phyloP scores from a whole-genome alignment of 805 yeast genomes.

The Starmerella tilneyi region DNA sequence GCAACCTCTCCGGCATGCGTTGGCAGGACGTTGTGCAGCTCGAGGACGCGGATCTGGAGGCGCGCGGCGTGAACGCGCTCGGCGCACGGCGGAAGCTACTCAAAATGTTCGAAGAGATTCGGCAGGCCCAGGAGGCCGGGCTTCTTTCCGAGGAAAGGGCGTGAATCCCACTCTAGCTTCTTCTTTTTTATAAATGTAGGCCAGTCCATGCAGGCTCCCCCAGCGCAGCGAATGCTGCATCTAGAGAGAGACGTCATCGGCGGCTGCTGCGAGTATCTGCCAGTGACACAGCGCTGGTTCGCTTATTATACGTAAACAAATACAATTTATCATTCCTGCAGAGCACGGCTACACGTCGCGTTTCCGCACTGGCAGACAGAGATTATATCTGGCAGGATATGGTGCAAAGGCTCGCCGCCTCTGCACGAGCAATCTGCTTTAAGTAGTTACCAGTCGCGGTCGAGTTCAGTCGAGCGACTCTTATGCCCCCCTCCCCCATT shows the following conservation, averaged over 20 bases:
- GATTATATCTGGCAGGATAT: too few species aligned
- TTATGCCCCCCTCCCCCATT: too few species aligned
- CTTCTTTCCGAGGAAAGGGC: constrained; percentile 15
- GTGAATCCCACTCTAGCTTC: neutral
- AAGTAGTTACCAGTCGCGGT: too few species aligned
- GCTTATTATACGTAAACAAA: neutral
- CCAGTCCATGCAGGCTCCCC: neutral
- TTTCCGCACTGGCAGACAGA: too few species aligned
- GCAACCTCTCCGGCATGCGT: constrained; percentile 56
- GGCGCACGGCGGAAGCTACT: constrained; percentile 92
- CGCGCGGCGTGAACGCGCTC: constrained; percentile 78
- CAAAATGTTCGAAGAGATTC: constrained; percentile 81
- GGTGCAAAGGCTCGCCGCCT: too few species aligned
- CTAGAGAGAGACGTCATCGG: too few species aligned
- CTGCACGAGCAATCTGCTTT: too few species aligned
- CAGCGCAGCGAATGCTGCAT: too few species aligned
- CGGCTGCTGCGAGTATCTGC: neutral
- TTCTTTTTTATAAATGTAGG: neutral
- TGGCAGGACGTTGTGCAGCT: constrained; percentile 74
- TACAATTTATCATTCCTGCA: too few species aligned
- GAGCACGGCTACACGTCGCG: too few species aligned
- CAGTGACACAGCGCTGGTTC: constrained; percentile 8
- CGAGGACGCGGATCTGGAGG: constrained; percentile 57
- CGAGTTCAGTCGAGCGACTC: too few species aligned
- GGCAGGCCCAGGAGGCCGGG: constrained; percentile 41